Percentiles rank a stretch among this genome's conserved stretches.
phyloP scores from a whole-genome alignment of 2,329 filamentous ascomycete genomes.

The Alternaria solani region DNA sequence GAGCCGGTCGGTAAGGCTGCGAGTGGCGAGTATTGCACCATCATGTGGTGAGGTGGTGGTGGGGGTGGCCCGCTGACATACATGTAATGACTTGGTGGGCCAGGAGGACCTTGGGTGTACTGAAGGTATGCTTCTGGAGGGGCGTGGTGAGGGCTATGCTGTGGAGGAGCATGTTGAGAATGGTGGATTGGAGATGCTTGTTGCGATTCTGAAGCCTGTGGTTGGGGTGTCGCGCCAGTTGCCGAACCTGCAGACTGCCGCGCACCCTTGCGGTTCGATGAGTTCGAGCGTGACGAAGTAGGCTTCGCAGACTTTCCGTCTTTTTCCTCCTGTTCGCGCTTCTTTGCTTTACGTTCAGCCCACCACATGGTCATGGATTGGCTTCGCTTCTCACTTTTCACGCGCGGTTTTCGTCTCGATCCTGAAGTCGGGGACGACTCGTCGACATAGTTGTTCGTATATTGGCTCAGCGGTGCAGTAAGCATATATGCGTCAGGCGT shows the following conservation, averaged over 20 bases:
- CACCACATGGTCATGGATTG: conserved; percentile 58
- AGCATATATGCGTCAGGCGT: conserved; percentile 48
- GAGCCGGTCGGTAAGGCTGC: conserved; percentile 35
- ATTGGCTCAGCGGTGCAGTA: conserved; percentile 46
- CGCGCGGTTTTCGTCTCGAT: conserved; percentile 47
- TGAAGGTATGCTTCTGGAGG: conserved; percentile 33
- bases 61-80: conserved; percentile 28
- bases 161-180: conserved; percentile 11
- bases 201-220: conserved; percentile 25
- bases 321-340: conserved; percentile 45
- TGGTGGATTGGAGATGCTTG: conserved; percentile 29
- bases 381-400: conserved; percentile 56
- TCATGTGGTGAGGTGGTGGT: conserved; percentile 33
- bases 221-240: conserved; percentile 27
- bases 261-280: conserved; percentile 35
- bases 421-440: conserved; percentile 36
- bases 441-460: conserved; percentile 39
- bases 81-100: conserved; percentile 31
- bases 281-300: conserved; percentile 34
- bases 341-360: conserved; percentile 54
- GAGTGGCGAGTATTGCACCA: conserved; percentile 39
- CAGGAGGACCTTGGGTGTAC: conserved; percentile 25
- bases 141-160: conserved; percentile 29
- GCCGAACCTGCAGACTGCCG: conserved; percentile 29
- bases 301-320: conserved; percentile 32